These are phyloP conservation scores for Oryza meridionalis DNA, from an alignment of 176 grass and related monocot species.

Conservation along the genomic window DNA sequence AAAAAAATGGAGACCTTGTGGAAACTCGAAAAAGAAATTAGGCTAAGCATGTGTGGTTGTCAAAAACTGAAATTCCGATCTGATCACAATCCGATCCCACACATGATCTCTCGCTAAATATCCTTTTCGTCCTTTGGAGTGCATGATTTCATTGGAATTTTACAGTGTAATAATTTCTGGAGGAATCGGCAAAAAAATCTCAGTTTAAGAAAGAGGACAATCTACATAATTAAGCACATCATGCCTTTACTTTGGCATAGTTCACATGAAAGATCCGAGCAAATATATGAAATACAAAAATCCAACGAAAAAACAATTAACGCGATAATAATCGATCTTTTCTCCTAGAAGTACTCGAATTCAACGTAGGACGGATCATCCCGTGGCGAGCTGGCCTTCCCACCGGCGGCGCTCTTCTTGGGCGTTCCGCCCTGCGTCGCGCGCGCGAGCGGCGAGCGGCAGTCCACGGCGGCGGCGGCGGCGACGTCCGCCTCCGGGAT, in stretches of 20 bases:
- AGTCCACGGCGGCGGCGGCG: slow-evolving; percentile 8
- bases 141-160: too few relatives aligned
- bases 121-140: too few relatives aligned
- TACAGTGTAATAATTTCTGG: not conserved
- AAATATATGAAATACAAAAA: not conserved
- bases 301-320: not conserved
- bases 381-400: slow-evolving; percentile 40
- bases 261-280: not conserved
- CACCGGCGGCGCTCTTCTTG: slow-evolving; percentile 17
- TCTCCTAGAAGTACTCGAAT: slow-evolving; percentile 79
- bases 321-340: not conserved
- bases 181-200: not conserved
- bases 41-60: too few relatives aligned
- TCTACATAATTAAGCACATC: not conserved
- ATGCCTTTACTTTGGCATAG: not conserved
- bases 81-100: too few relatives aligned
- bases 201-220: not conserved
- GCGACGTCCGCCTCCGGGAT: slow-evolving; percentile 36
- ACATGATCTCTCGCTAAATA: too few relatives aligned
- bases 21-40: too few relatives aligned
- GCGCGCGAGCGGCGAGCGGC: slow-evolving; percentile 30
- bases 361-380: slow-evolving; percentile 54
- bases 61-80: too few relatives aligned
- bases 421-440: slow-evolving; percentile 28
- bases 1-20: too few relatives aligned